A percentile compares a stretch with the other conserved stretches of the same genome.
Conservation (phyloP, 305 asterid genomes). For the Stenogyne calaminthoides region DNA sequence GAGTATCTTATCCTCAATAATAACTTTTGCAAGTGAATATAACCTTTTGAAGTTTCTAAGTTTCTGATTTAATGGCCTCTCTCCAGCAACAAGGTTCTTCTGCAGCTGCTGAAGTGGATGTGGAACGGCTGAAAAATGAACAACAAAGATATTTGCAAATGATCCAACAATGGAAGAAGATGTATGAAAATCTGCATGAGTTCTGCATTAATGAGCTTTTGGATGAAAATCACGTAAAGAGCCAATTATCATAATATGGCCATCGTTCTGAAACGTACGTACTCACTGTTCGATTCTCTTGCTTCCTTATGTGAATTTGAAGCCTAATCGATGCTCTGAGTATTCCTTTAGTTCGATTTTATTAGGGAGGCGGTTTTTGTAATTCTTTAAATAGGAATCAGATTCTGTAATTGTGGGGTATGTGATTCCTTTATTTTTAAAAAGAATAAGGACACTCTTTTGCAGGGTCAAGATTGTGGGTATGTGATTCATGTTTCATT, state of each 20-base stretch:
- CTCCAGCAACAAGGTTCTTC: constrained; percentile 76
- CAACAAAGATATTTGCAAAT: constrained; percentile 52
- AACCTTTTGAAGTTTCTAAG: constrained; percentile 8
- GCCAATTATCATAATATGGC: constrained; percentile 27
- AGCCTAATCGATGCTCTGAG: neutral
- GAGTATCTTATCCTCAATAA: neutral
- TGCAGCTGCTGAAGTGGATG: constrained; percentile 73
- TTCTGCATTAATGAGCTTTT: constrained; percentile 71
- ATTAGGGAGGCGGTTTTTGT: neutral
- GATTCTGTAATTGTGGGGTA: constrained; percentile 6
- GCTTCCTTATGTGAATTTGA: neutral
- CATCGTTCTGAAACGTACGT: neutral
- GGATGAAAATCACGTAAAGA: constrained; percentile 43
- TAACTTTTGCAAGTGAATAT: neutral
- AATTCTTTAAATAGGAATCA: neutral
- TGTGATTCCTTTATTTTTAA: neutral
- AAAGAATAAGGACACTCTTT: neutral
- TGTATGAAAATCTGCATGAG: constrained; percentile 57
- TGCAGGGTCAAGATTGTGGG: neutral
- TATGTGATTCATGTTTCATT: too few species aligned
- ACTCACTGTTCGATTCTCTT: neutral
- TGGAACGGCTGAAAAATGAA: constrained; percentile 63
- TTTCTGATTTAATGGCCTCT: neutral
- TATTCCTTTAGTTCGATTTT: neutral
- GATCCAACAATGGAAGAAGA: constrained; percentile 65